A percentile compares a stretch with the other conserved stretches of the same genome.
These are phyloP conservation scores for Globisporangium lucens DNA, from an alignment of 352 stramenopile species.

Conservation along the genomic window DNA sequence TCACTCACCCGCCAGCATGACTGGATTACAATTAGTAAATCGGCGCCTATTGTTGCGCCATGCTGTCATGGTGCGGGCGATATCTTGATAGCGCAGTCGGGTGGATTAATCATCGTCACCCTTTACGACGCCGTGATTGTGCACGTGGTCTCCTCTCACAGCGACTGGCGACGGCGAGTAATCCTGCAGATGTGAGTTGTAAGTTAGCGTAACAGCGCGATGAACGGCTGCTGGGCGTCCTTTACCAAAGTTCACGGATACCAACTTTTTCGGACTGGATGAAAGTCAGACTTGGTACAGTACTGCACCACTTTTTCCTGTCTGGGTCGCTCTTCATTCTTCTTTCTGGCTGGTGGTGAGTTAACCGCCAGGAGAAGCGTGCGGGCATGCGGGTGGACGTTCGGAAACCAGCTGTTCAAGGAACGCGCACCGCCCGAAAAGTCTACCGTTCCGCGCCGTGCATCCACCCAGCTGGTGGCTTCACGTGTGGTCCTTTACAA, in stretches of 20 bases:
- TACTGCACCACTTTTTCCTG: background rate
- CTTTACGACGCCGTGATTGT: background rate
- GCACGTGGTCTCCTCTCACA: background rate
- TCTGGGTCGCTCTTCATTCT: background rate
- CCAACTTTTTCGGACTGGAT: background rate
- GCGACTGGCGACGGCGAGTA: background rate
- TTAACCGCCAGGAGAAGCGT: background rate
- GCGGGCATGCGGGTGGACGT: background rate
- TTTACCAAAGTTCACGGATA: background rate
- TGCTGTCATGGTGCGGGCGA: background rate
- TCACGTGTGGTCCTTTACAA: slow-evolving; percentile 5
- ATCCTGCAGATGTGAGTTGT: background rate
- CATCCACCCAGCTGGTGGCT: slow-evolving; percentile 14
- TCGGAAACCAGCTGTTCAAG: slow-evolving; percentile 16
- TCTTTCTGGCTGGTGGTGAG: background rate
- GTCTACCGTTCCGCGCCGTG: background rate
- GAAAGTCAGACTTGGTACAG: background rate
- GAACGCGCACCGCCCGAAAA: background rate
- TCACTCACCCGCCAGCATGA: background rate
- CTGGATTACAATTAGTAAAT: background rate
- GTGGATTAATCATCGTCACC: background rate
- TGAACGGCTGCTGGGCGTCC: background rate
- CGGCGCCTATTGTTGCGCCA: background rate
- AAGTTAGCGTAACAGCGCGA: background rate
- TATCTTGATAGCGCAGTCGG: background rate